Base-by-base conservation (phyloP, 257 asterid genomes). In the Solanum acaule region DNA sequence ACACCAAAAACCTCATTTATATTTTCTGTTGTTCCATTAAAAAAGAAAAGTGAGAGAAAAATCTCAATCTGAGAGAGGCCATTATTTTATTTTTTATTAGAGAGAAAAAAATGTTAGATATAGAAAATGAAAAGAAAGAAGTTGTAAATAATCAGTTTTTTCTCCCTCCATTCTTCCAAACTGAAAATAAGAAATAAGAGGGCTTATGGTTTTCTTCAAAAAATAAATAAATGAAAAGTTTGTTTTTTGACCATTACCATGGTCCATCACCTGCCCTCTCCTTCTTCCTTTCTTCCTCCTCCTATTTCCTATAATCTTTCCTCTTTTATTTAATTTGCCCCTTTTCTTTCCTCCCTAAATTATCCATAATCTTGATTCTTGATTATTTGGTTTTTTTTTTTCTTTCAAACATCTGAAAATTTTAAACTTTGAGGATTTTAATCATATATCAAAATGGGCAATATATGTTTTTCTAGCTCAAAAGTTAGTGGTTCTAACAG, bases 221-320 rank as follows among this genome's bases (percentile, higher is more conserved):
- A 52, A 56, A 56, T 84, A 35, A 1, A 6, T 6, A 6, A 76
- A 52, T 29, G 31, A 52, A 49, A 52, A 18, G 63, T 52, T 16
- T 56, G 10, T 56, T 42, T 37, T 90, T 92, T 87, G 92, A 89
- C 91, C 92, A 89, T 52, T 35, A 67, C 2, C 85, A 59, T 81
- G 83, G 29, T 49, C 86, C 85, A 22, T 70, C 86, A 77, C 90
- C 94, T 38, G 77, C 94, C 75, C 87, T 86, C 96, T 90, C 95
- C 93, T 95, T 95, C 99, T 90, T 76, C 92, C 88, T 95, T 82
- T 91, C 91, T 93, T 96, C 97, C 95, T 94, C 96, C 95, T 94
- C 87, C 88, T 89, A 86, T 92, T 93, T 92, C 90, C 94, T 91
- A 67, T 87, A 87, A 87, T 65, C 91, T 90, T 93, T 94, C 96